phyloP scores from a whole-genome alignment of 2,329 filamentous ascomycete genomes.

The Dothiorella sarmentorum region DNA sequence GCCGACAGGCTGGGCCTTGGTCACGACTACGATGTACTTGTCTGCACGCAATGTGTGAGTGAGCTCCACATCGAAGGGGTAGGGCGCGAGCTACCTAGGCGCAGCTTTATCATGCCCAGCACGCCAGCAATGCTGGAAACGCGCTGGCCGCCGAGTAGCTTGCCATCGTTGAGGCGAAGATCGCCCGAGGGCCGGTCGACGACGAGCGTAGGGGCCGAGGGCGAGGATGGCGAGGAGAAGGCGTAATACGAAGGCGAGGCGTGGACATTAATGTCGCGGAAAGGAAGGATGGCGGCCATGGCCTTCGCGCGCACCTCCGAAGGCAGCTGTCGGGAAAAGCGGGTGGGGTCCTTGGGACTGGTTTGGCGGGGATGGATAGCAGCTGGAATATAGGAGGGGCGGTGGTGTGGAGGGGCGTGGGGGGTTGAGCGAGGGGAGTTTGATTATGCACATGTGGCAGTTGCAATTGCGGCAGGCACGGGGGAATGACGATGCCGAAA shows the following conservation, averaged over 20 bases:
- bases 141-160: constrained; percentile 70
- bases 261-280: constrained; percentile 95
- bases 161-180: constrained; percentile 76
- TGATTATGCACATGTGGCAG: constrained; percentile 12
- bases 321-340: not conserved
- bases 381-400: constrained; percentile 1
- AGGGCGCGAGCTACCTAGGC: constrained; percentile 63
- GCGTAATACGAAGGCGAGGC: constrained; percentile 89
- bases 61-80: not conserved
- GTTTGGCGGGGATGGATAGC: not conserved
- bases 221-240: constrained; percentile 92
- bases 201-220: constrained; percentile 80
- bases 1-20: constrained; percentile 86
- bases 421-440: constrained; percentile 1
- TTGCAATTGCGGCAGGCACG: constrained; percentile 6
- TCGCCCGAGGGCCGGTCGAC: constrained; percentile 92
- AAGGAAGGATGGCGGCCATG: constrained; percentile 63
- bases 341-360: no score
- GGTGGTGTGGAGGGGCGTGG: constrained; percentile 8
- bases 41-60: constrained; percentile 52
- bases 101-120: constrained; percentile 86
- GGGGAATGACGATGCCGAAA: constrained; percentile 9
- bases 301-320: no score
- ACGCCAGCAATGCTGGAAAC: constrained; percentile 95
- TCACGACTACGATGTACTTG: constrained; percentile 96